Conservation (phyloP, 2,329 filamentous ascomycete species). For the Didymellaceae sp. region DNA sequence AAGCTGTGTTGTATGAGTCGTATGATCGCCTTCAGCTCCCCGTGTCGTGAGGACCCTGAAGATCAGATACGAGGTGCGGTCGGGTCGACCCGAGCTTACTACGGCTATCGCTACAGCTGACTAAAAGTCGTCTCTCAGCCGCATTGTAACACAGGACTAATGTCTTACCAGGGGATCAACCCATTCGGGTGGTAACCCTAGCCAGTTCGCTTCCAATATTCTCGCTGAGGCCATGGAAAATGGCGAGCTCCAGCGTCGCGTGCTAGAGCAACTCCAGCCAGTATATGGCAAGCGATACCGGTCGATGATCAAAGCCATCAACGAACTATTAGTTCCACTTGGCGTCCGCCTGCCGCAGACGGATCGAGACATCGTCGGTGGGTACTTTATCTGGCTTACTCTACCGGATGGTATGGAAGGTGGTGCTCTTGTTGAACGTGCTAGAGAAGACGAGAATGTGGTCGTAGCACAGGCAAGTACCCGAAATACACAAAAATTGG, state of each 20-base stretch:
- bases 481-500: slow-evolving; percentile 11
- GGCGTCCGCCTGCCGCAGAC: slow-evolving; percentile 61
- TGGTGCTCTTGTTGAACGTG: slow-evolving; percentile 62
- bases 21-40: background rate
- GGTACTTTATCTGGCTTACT: slow-evolving; percentile 85
- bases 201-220: slow-evolving; percentile 64
- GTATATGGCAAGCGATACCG: slow-evolving; percentile 62
- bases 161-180: slow-evolving; percentile 58
- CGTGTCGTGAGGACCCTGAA: background rate
- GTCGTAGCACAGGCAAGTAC: slow-evolving; percentile 62
- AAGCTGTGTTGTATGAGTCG: background rate
- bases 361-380: slow-evolving; percentile 66
- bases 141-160: slow-evolving; percentile 26
- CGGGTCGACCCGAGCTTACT: slow-evolving; percentile 1
- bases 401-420: slow-evolving; percentile 64
- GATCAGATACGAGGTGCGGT: slow-evolving; percentile 3
- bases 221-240: slow-evolving; percentile 61
- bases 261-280: slow-evolving; percentile 61
- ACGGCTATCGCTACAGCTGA: slow-evolving; percentile 6
- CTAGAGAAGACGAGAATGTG: slow-evolving; percentile 68
- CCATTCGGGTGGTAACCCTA: slow-evolving; percentile 65
- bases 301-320: slow-evolving; percentile 65
- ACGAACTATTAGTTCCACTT: slow-evolving; percentile 65
- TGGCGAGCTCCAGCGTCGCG: slow-evolving; percentile 60
- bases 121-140: slow-evolving; percentile 11